Conservation (phyloP, 192 early-diverging fungal genomes). For the Backusella circina region DNA sequence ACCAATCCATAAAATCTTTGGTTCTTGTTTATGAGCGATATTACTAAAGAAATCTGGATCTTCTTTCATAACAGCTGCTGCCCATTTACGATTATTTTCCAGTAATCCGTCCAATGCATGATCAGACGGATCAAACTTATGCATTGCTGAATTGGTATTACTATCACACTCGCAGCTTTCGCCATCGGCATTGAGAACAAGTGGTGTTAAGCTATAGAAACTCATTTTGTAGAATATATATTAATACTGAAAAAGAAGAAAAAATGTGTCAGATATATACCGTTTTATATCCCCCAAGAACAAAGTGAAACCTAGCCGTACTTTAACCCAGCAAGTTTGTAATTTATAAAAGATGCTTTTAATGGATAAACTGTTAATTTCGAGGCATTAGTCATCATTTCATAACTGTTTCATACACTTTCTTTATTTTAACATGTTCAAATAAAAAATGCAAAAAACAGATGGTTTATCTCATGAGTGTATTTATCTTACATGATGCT, state of each 20-base stretch:
- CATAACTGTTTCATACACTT: no score
- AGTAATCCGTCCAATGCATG: slow-evolving; percentile 26
- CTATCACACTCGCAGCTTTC: neutral
- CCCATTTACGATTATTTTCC: slow-evolving; percentile 65
- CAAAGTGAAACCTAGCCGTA: neutral
- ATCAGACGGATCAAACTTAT: slow-evolving; percentile 29
- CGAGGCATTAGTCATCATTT: no score
- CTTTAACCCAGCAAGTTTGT: neutral
- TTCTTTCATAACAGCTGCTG: slow-evolving; percentile 43
- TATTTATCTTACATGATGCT: no score
- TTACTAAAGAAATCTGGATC: slow-evolving; percentile 72
- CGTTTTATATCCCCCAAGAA: neutral
- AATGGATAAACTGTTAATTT: no score
- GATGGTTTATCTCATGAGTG: no score
- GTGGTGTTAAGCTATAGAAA: neutral
- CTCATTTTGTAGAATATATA: neutral
- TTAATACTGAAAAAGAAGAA: neutral
- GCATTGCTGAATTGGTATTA: neutral
- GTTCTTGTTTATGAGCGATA: slow-evolving; percentile 71
- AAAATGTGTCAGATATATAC: neutral
- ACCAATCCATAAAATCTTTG: slow-evolving; percentile 87
- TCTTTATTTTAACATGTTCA: no score
- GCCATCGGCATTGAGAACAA: neutral
- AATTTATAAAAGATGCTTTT: neutral
- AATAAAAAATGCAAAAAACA: no score